Base-by-base conservation (phyloP, 345 rosid species). In the Gossypioides kirkii region DNA sequence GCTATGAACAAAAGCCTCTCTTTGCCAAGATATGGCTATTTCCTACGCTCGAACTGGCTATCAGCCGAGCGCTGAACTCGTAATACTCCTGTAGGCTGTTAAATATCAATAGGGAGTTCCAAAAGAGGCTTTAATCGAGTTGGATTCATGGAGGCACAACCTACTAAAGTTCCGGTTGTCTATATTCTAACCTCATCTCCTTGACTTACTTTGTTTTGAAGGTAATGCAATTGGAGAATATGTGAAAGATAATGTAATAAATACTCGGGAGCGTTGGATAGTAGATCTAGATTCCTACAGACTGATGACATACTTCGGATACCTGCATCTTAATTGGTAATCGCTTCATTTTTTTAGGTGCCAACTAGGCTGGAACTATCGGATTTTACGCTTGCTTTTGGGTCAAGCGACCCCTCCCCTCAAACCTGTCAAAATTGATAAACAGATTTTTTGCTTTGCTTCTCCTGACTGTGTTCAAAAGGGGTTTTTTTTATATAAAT, bases 391-490 rank as follows among this genome's bases (percentile, higher is more conserved):
- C 36, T 32, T 32, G 36, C 36, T 32, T 32, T 32, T 32, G 36
- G 36, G 36, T 32, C 36, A 32, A 32, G 6, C 36, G 36, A 32
- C 36, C 36, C 6, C 36, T 32, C 36, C 6, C 36, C 36, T 32
- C 36, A 32, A 32, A 4, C 36, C 6, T 4, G 36, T 32, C 36
- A 32, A 32, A 10, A 43, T 43, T 10, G 46, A 43, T 43, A 0
- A 56, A 22, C 69, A 3, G 69, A 69, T 28, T 61, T 23, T 61
- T 67, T 2, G 69, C 60, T 23, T 72, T 32, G 43, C 23, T 56
- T 23, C 32, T 56, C 32, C 32, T 22, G 59, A 9, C 6, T 22
- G 23, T 11, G 16, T 58, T 11, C 25, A 10, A 7, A 53, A 8
- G 38, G 38, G 0, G 38, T 28, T 3, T 32, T 32, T 32, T 53